phyloP scores from a whole-genome alignment of 106 monocot species.

The Allium cepa region DNA sequence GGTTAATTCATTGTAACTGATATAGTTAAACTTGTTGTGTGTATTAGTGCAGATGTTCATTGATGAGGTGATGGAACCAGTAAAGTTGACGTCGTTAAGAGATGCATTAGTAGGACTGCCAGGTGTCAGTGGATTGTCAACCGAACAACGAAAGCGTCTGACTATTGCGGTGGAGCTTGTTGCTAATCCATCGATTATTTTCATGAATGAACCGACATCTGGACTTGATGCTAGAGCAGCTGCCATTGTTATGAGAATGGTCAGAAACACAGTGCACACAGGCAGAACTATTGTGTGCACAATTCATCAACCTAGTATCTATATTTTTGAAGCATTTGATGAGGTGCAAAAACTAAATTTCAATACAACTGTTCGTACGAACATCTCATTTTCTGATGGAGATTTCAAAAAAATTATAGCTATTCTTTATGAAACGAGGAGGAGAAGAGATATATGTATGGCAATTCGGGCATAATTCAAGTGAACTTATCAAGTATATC shows the following conservation, averaged over 20 bases:
- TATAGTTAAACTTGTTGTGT: background rate
- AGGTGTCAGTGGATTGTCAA: conserved; percentile 30
- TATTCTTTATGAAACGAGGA: conserved; percentile 36
- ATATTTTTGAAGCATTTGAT: conserved; percentile 45
- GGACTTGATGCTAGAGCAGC: conserved; percentile 38
- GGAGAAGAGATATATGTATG: conserved; percentile 51
- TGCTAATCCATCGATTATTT: conserved; percentile 43
- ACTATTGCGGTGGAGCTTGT: conserved; percentile 50
- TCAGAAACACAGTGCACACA: conserved; percentile 32
- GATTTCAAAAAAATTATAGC: conserved; percentile 7
- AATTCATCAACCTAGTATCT: conserved; percentile 47
- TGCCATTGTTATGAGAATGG: conserved; percentile 42
- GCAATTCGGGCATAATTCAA: conserved; percentile 30
- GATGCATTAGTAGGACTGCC: conserved; percentile 29
- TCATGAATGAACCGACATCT: conserved; percentile 48
- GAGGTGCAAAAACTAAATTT: conserved; percentile 15
- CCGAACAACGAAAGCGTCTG: conserved; percentile 35
- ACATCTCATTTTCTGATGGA: background rate
- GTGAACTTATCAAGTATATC: conserved; percentile 35
- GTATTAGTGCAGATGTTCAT: conserved; percentile 20
- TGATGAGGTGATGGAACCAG: conserved; percentile 36
- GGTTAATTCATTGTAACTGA: too few relatives aligned
- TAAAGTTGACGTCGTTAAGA: conserved; percentile 22
- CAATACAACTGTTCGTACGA: background rate
- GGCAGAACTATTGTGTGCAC: conserved; percentile 47